Conservation (phyloP, 805 yeast species). For the Barnettozyma salicaria region DNA sequence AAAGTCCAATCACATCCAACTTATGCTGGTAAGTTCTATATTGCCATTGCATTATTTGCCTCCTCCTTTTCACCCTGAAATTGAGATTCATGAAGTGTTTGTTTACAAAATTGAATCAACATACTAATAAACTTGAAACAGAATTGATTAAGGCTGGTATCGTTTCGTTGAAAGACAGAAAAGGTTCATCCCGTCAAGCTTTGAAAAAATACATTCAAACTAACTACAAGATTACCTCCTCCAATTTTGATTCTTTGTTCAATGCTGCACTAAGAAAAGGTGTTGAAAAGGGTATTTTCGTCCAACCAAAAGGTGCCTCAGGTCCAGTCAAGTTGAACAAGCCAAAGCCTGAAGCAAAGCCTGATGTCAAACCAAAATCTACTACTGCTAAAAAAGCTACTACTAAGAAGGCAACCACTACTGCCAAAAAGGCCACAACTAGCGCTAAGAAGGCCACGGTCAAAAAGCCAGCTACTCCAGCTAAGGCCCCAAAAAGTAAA, state of each 20-base stretch:
- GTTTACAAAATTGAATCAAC: not conserved
- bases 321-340: constrained; percentile 67
- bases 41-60: not conserved
- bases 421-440: constrained; percentile 18
- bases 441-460: constrained; percentile 20
- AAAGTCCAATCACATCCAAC: constrained; percentile 25
- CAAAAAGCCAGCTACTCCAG: constrained; percentile 25
- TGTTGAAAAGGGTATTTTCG: constrained; percentile 66
- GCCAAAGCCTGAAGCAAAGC: constrained; percentile 26
- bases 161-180: constrained; percentile 66
- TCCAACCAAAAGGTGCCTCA: constrained; percentile 86
- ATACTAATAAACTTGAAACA: constrained; percentile 10
- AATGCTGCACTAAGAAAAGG: constrained; percentile 77
- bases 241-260: constrained; percentile 69
- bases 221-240: constrained; percentile 50
- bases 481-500: constrained; percentile 29
- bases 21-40: constrained; percentile 22
- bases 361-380: constrained; percentile 26
- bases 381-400: constrained; percentile 23
- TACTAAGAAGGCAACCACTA: constrained; percentile 21
- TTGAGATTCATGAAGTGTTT: not conserved
- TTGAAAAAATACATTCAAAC: constrained; percentile 75
- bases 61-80: not conserved
- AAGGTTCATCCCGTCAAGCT: constrained; percentile 81
- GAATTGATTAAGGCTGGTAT: constrained; percentile 50